A percentile compares a stretch with the other conserved stretches of the same genome.
These are phyloP conservation scores for Remersonia thermophila DNA, from an alignment of 2,329 filamentous ascomycete genomes.

Conservation along the genomic window DNA sequence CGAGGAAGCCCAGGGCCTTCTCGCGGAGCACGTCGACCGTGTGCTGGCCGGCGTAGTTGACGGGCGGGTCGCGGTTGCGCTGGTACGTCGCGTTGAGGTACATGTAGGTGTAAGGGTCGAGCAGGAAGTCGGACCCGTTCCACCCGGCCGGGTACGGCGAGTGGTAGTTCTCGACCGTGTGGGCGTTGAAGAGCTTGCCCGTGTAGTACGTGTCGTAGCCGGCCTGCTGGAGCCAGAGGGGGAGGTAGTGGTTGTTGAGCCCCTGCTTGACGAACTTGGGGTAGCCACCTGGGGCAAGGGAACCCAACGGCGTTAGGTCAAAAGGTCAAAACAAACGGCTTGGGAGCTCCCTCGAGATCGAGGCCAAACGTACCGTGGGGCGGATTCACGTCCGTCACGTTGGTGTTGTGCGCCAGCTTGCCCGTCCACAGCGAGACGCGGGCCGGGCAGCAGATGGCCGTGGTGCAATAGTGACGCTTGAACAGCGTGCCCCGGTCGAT, in stretches of 20 bases:
- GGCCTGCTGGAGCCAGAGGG: conserved; percentile 37
- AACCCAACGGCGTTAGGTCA: background rate
- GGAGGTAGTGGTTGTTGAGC: conserved; percentile 37
- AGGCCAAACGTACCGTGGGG: conserved; percentile 13
- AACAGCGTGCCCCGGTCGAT: conserved; percentile 43
- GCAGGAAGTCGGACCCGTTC: conserved; percentile 42
- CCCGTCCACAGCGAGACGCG: conserved; percentile 50
- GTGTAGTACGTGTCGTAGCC: conserved; percentile 43
- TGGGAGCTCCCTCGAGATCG: no score
- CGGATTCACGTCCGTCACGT: conserved; percentile 35
- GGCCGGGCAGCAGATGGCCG: conserved; percentile 50
- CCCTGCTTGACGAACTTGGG: conserved; percentile 39
- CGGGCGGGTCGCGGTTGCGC: conserved; percentile 37
- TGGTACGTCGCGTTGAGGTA: conserved; percentile 56
- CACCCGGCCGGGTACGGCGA: conserved; percentile 42
- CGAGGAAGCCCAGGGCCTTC: conserved; percentile 16
- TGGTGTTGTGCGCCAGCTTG: conserved; percentile 50
- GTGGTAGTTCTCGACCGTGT: conserved; percentile 37
- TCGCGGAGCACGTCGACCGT: conserved; percentile 15
- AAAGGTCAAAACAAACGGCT: no score
- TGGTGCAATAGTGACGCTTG: conserved; percentile 47
- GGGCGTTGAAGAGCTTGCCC: conserved; percentile 42
- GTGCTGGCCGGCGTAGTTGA: conserved; percentile 23
- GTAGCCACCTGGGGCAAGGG: conserved; percentile 25
- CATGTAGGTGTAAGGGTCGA: conserved; percentile 56